A percentile compares a stretch with the other conserved stretches of the same genome.
phyloP scores from a whole-genome alignment of 148 eudicot genomes.

The Rhododendron molle region DNA sequence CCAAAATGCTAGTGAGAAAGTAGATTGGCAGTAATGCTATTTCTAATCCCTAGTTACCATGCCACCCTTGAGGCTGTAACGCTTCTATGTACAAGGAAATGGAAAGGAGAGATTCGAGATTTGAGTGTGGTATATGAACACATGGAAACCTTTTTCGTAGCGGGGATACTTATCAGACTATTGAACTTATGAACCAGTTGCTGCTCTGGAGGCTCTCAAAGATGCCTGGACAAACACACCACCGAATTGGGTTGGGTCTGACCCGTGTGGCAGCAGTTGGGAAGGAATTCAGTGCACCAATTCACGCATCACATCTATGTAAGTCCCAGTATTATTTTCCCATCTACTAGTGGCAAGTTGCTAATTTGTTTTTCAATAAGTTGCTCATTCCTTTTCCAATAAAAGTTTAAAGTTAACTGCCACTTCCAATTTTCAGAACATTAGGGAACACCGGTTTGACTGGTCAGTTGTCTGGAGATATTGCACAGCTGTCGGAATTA shows the following conservation, averaged over 20 bases:
- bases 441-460: conserved; percentile 47
- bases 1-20: background rate
- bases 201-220: conserved; percentile 34
- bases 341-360: background rate
- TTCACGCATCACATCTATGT: conserved; percentile 58
- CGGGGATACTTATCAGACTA: background rate
- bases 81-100: background rate
- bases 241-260: conserved; percentile 52
- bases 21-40: background rate
- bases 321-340: conserved; percentile 7
- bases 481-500: conserved; percentile 46
- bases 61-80: background rate
- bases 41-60: background rate
- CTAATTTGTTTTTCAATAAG: background rate
- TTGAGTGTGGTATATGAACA: background rate
- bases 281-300: conserved; percentile 57
- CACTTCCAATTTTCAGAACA: conserved; percentile 35
- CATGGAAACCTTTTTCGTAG: background rate
- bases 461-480: conserved; percentile 67
- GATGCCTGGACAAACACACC: conserved; percentile 47
- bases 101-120: background rate
- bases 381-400: background rate
- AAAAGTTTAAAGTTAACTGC: background rate
- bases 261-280: conserved; percentile 67
- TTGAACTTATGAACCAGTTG: conserved; percentile 29